Conservation (phyloP, 768 basidiomycete species). For the Xerocomus spinulosus region DNA sequence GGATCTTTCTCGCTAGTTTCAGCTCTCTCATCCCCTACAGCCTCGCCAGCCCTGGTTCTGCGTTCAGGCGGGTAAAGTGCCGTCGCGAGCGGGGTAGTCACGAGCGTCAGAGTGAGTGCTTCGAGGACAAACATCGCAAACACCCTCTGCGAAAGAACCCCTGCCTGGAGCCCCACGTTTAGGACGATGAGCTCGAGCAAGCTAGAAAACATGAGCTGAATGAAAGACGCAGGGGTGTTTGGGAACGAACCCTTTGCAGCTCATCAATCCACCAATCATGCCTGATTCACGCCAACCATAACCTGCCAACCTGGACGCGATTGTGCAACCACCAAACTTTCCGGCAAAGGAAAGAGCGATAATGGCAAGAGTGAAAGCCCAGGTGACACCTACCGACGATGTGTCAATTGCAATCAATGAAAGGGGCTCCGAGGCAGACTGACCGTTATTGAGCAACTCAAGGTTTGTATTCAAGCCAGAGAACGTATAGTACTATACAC, state of each 20-base stretch:
- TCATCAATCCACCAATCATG: slow-evolving; percentile 89
- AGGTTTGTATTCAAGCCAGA: slow-evolving; percentile 89
- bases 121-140: slow-evolving; percentile 95
- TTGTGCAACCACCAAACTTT: slow-evolving; percentile 82
- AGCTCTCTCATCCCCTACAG: slow-evolving; percentile 31
- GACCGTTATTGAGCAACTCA: slow-evolving; percentile 74
- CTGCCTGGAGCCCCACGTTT: slow-evolving; percentile 83
- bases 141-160: slow-evolving; percentile 67
- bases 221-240: no score
- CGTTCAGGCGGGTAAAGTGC: slow-evolving; percentile 68
- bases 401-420: background rate
- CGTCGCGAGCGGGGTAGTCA: slow-evolving; percentile 75
- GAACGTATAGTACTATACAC: slow-evolving; percentile 76
- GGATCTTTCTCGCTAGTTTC: slow-evolving; percentile 7
- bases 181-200: slow-evolving; percentile 92
- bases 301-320: slow-evolving; percentile 61
- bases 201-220: no score
- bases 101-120: slow-evolving; percentile 74
- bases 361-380: slow-evolving; percentile 85
- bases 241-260: slow-evolving; percentile 74
- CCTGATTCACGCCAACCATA: slow-evolving; percentile 78
- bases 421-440: background rate
- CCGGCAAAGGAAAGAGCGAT: slow-evolving; percentile 72
- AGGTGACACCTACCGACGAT: slow-evolving; percentile 56
- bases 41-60: no score